These are phyloP conservation scores for Echinochloa phyllopogon DNA, from an alignment of 176 grass and related monocot species.

Conservation along the genomic window DNA sequence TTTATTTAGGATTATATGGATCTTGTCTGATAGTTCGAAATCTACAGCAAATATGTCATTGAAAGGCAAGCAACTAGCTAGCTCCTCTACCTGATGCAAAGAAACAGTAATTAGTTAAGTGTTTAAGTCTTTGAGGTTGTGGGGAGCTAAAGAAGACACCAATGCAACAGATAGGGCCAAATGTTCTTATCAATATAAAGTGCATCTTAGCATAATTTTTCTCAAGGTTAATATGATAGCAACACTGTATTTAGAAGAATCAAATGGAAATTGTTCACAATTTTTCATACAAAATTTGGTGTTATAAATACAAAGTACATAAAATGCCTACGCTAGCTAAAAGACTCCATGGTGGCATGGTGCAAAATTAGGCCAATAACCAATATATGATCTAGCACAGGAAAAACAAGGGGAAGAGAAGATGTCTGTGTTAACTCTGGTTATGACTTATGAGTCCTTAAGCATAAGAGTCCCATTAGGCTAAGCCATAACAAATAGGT, in stretches of 20 bases:
- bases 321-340: neutral
- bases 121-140: neutral
- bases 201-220: neutral
- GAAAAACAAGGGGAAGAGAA: neutral
- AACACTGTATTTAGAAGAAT: neutral
- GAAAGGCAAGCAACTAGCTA: neutral
- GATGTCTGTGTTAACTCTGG: neutral
- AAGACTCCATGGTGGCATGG: neutral
- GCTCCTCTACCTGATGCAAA: neutral
- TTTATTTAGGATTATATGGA: neutral
- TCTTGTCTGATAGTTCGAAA: neutral
- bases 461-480: neutral
- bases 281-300: neutral
- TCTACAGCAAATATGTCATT: neutral
- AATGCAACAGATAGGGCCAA: neutral
- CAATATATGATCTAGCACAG: neutral
- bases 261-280: neutral
- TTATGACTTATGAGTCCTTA: neutral
- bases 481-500: neutral
- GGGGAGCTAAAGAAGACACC: neutral
- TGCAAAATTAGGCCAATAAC: neutral
- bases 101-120: constrained; percentile 3
- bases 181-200: neutral
- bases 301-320: constrained; percentile 1
- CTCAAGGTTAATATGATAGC: neutral